Evolutionary conservation across 2,329 filamentous ascomycete species (phyloP).

Genomic region (Simplicillium sp.): DNA sequence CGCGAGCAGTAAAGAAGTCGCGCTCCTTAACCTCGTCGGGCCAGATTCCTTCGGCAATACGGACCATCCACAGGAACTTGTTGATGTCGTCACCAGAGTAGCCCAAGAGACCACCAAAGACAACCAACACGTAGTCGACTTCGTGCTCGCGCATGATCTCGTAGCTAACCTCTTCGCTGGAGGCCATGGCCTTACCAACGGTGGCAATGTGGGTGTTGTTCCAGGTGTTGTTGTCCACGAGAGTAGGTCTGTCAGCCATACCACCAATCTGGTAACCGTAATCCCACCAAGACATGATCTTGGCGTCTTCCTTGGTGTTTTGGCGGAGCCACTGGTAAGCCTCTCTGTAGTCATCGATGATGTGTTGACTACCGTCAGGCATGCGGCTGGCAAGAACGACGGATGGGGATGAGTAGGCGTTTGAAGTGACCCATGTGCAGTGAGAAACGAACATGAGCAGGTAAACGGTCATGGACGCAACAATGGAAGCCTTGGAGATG

Average conservation of each 20-base stretch:
- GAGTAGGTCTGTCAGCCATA: conserved; percentile 93
- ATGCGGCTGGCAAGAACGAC: conserved; percentile 88
- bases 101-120: conserved; percentile 90
- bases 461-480: conserved; percentile 64
- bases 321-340: conserved; percentile 99
- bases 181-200: conserved; percentile 98
- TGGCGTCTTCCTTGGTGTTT: conserved; percentile 89
- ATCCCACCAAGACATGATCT: conserved; percentile 99
- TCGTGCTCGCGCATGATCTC: conserved; percentile 97
- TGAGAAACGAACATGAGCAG: conserved; percentile 90
- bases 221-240: conserved; percentile 99
- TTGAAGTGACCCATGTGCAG: conserved; percentile 99
- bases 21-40: conserved; percentile 98
- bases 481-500: conserved; percentile 71
- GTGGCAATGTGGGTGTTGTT: conserved; percentile 99
- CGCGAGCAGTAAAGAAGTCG: conserved; percentile 85
- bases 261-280: conserved; percentile 99
- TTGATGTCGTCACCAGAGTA: conserved; percentile 99
- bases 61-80: conserved; percentile 99
- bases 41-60: conserved; percentile 98
- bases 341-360: conserved; percentile 98
- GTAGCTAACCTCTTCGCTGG: conserved; percentile 94
- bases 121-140: conserved; percentile 96
- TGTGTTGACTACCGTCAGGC: conserved; percentile 92
- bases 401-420: conserved; percentile 96